Conservation (phyloP, 1,139 yeast species). For the Yamadazyma blattariae region DNA sequence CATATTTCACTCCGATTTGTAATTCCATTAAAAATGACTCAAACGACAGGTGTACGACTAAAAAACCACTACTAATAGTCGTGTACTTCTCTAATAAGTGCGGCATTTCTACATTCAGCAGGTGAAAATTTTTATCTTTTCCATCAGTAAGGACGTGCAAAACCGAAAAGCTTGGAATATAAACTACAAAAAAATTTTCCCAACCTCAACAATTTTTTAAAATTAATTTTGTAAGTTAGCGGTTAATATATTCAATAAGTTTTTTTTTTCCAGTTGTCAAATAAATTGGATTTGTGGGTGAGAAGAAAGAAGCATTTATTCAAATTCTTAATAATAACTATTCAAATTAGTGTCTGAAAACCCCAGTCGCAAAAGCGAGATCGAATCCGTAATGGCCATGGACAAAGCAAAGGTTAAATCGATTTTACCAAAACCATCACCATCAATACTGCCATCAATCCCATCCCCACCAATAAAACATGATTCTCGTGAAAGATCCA, state of each 20-base stretch:
- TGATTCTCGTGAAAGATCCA: conserved; percentile 4
- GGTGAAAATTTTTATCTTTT: conserved; percentile 31
- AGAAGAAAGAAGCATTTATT: too few relatives aligned
- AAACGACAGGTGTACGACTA: too few relatives aligned
- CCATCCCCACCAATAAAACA: conserved; percentile 8
- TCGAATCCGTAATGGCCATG: too few relatives aligned
- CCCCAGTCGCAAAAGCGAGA: too few relatives aligned
- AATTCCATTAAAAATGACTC: too few relatives aligned
- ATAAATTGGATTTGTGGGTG: too few relatives aligned
- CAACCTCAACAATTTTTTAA: not conserved
- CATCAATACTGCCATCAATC: conserved; percentile 10
- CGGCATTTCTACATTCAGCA: conserved; percentile 4
- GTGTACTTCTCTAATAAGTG: not conserved
- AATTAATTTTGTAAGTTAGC: not conserved
- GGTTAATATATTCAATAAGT: too few relatives aligned
- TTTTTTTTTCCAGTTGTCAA: too few relatives aligned
- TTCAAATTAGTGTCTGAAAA: too few relatives aligned
- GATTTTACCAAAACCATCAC: conserved; percentile 22
- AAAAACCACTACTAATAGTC: too few relatives aligned
- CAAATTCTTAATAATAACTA: too few relatives aligned
- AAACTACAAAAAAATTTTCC: not conserved
- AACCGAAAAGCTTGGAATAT: conserved; percentile 3
- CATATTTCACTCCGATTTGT: too few relatives aligned
- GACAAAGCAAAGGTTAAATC: conserved; percentile 38
- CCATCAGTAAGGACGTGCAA: conserved; percentile 24